These are phyloP conservation scores for Pterocarpus macrocarpus DNA, from an alignment of 306 rosid species.

Conservation along the genomic window DNA sequence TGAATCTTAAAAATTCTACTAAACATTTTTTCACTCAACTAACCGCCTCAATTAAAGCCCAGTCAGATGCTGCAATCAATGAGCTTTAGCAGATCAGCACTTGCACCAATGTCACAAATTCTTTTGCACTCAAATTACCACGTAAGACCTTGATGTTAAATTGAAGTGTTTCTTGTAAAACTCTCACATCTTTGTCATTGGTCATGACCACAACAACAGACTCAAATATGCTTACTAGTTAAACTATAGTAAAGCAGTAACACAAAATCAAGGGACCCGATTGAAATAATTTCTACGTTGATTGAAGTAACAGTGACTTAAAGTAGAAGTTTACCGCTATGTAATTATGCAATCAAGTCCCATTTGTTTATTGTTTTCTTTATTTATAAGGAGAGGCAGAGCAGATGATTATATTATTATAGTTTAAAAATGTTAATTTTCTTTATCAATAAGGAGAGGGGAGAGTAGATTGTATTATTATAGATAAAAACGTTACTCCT, in stretches of 20 bases:
- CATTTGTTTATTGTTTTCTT: background rate
- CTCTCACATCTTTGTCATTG: background rate
- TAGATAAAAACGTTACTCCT: background rate
- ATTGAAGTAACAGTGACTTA: background rate
- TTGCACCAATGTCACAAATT: too few species aligned
- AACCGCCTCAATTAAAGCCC: too few species aligned
- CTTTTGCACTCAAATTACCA: too few species aligned
- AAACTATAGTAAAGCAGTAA: background rate
- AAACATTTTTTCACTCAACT: too few species aligned
- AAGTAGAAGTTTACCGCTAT: background rate
- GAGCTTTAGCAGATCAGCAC: too few species aligned
- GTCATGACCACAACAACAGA: background rate
- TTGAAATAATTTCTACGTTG: background rate
- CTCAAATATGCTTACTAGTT: background rate
- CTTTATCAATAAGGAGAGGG: background rate
- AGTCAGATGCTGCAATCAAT: too few species aligned
- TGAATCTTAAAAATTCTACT: too few species aligned
- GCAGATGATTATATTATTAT: constrained; percentile 32
- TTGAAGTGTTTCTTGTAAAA: background rate
- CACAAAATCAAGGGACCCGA: background rate
- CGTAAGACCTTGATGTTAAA: too few species aligned
- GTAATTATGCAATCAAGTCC: constrained; percentile 5
- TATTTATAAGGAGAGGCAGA: background rate
- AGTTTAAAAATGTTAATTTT: background rate
- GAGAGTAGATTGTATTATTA: constrained; percentile 33